Evolutionary conservation across 306 rosid species (phyloP), one percentile per base, ranked within the genome.

Genomic region (Hippophae gyantsensis): DNA sequence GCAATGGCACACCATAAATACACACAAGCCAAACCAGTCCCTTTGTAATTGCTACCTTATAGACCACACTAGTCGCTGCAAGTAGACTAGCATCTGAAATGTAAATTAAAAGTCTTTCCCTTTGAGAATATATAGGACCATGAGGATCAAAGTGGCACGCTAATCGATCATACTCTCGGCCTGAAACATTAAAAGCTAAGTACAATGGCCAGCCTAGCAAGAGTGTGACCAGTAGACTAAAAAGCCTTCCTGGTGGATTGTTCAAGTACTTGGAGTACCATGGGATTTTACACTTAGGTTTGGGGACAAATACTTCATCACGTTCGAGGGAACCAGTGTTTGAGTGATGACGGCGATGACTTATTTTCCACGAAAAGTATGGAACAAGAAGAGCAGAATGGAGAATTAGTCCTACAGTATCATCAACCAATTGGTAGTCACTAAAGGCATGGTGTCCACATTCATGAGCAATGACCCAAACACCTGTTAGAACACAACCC

Each of bases 381-480:
- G 86, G 96, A 61, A 79, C 90, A 8, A 89, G 18, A 11, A 85
- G 78, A 7, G 59, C 38, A 2, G 90, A 66, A 63, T 83, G 96
- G 59, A 89, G 82, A 69, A 54, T 25, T 10, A 85, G 68, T 59
- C 97, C 95, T 2, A 85, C 76, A 0, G 47, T 5, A 67, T 85
- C 86, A 50, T 89, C 95, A 1, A 85, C 57, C 65, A 53, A 51
- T 48, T 83, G 94, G 71, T 81, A 73, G 13, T 83, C 79, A 50
- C 94, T 81, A 27, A 89, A 89, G 60, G 94, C 96, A 48, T 83
- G 90, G 74, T 85, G 96, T 11, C 94, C 90, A 60, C 94, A 89
- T 61, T 89, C 96, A 11, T 89, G 96, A 18, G 96, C 94, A 32
- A 85, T 77, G 61, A 83, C 88, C 94, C 94, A 85, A 11, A 81